Evolutionary conservation across 805 yeast species (phyloP), one percentile per base, ranked within the genome.

Genomic region (Komagataella ulmi): DNA sequence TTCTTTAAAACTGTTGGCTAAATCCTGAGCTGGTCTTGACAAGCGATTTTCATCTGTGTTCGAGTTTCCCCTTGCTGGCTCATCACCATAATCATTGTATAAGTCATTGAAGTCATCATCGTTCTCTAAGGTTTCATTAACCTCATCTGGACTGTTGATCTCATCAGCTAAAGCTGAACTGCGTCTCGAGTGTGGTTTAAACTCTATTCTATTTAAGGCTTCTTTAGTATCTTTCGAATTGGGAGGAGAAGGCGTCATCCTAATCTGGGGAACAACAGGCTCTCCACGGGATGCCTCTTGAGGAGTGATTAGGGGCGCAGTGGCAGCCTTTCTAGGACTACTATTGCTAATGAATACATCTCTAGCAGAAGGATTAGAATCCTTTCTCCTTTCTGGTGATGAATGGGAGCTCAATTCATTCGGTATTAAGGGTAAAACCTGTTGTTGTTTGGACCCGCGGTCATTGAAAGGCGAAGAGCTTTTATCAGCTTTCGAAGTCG

Each of bases 31-130:
- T 44, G 12, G 6, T n/a, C 19, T 44, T 4, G 46, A 44, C 12
- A 5, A 19, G 23, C 2, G 23, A 4, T 44, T 10, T 17, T 17
- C 46, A 10, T 44, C 46, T 14, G 45, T 14, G 7, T n/a, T 43
- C 45, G 46, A 17, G 12, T 44, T 19, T 10, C 3, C 19, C 14
- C 12, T 44, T 12, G 12, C 18, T 17, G 46, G 17, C 1, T 17
- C 19, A n/a, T 17, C 23, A 17, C 23, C 46, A n/a, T 17, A 19
- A 44, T 63, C 70, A 14, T 57, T 69, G 49, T 62, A 60, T 8
- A 61, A 51, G 48, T 61, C 64, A 30, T 60, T 60, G 49, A 59
- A 56, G 14, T 54, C 58, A 30, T 57, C 62, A 17, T 19, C 23
- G 12, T 12, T 17, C n/a, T 10, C 46, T 17, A n/a, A 6, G 12